Evolutionary conservation across 2,329 filamentous ascomycete species (phyloP).

Genomic region (Aaosphaeria arxii): DNA sequence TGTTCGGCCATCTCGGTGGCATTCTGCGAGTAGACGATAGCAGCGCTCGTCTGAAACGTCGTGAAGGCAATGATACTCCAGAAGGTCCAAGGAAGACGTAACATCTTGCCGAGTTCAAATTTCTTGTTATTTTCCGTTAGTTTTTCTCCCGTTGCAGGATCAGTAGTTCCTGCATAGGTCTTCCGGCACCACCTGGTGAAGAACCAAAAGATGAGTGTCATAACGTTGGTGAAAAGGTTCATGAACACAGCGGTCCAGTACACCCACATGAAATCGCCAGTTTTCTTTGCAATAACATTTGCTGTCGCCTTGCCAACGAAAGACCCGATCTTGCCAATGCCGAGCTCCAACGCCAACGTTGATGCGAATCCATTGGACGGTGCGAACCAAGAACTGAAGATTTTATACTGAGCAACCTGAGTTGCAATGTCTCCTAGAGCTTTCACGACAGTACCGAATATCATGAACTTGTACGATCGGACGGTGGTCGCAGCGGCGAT

Average conservation of each 20-base stretch:
- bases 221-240: constrained; percentile 61
- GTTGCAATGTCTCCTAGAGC: constrained; percentile 63
- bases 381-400: constrained; percentile 64
- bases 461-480: constrained; percentile 60
- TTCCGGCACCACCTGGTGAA: constrained; percentile 54
- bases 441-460: constrained; percentile 54
- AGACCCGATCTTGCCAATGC: constrained; percentile 59
- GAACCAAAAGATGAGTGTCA: constrained; percentile 53
- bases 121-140: constrained; percentile 60
- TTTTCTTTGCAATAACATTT: constrained; percentile 57
- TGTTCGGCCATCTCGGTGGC: constrained; percentile 61
- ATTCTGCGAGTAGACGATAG: constrained; percentile 55
- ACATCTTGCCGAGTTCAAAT: constrained; percentile 55
- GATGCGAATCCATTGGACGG: constrained; percentile 61
- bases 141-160: constrained; percentile 57
- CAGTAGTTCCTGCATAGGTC: constrained; percentile 46
- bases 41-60: constrained; percentile 57
- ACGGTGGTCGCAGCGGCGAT: constrained; percentile 57
- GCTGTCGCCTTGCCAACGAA: constrained; percentile 61
- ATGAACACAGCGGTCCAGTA: constrained; percentile 63
- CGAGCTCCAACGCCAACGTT: constrained; percentile 59
- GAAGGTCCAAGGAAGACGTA: constrained; percentile 59
- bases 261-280: constrained; percentile 60
- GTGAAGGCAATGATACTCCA: constrained; percentile 57
- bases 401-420: constrained; percentile 63